Base-by-base conservation (phyloP, 805 yeast species). In the Ascoidea rubescens region DNA sequence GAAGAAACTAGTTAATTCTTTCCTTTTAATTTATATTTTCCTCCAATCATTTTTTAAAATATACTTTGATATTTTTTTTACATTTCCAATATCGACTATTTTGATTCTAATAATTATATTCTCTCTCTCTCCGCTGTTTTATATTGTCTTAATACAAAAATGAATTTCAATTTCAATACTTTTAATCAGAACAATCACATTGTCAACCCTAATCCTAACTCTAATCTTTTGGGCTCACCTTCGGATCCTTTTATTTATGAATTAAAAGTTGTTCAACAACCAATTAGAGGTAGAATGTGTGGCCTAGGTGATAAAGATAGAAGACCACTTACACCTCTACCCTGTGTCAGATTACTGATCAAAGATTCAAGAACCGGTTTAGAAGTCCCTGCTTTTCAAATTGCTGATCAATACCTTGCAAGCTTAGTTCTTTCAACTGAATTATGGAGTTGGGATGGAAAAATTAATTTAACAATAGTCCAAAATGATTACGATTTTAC, bases 281-380 rank as follows among this genome's bases (percentile, higher is more conserved):
- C 75, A 2, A 63, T 69, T 10, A 59, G 75, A 50, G 74, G 74
- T 0, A 67, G 75, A 33, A 71, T 71, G 75, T 71, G 75, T 56
- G 75, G 75, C 0, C 62, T 71, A 31, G 74, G 75, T n/a, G 75
- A 71, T 52, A 67, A 65, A 48, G 69, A 65, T 43, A 58, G 68
- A 50, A 56, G 69, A 47, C 68, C 62, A 45, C 58, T 65, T 5
- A 58, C 66, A 7, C 69, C 69, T 4, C 66, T 67, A 5, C 68
- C 68, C 1, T 64, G 66, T 51, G 56, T 64, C 12, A 56, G 59
- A 31, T 50, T 63, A 5, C 50, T 52, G 1, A 54, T 65, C 4
- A 49, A 47, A 5, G 61, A 64, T 31, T 31, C 50, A 5, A 51
- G 43, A 37, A 37, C 43, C 2, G 43, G 43, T 37, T 37, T 37